These are phyloP conservation scores for Corylus avellana DNA, from an alignment of 306 rosid genomes.

Conservation along the genomic window DNA sequence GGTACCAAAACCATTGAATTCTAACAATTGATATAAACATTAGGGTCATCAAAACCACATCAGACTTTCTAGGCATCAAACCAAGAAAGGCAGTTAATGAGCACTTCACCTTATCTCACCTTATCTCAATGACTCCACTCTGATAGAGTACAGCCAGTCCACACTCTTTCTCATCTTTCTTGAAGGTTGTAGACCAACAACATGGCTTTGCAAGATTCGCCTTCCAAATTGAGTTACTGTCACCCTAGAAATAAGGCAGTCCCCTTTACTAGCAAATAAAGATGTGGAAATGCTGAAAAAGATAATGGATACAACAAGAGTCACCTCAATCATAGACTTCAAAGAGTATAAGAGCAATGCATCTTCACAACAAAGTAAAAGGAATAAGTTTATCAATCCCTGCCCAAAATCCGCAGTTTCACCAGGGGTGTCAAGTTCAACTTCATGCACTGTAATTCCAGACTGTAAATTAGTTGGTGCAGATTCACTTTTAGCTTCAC, in stretches of 20 bases:
- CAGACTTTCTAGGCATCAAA: not conserved
- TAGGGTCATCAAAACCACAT: slow-evolving; percentile 5
- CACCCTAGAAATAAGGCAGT: slow-evolving; percentile 50
- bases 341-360: slow-evolving; percentile 56
- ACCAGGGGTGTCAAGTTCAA: slow-evolving; percentile 34
- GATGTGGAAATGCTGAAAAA: slow-evolving; percentile 20
- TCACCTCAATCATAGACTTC: slow-evolving; percentile 67
- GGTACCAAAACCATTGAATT: slow-evolving; percentile 19
- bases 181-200: slow-evolving; percentile 71
- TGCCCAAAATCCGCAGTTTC: slow-evolving; percentile 36
- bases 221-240: slow-evolving; percentile 46
- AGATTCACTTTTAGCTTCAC: slow-evolving; percentile 35
- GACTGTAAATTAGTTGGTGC: slow-evolving; percentile 39
- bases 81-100: slow-evolving; percentile 16
- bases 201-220: slow-evolving; percentile 63
- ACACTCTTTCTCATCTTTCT: slow-evolving; percentile 62
- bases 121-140: slow-evolving; percentile 77
- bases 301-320: slow-evolving; percentile 24
- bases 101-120: slow-evolving; percentile 81
- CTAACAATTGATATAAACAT: slow-evolving; percentile 4
- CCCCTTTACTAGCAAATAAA: slow-evolving; percentile 34
- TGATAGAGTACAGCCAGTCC: slow-evolving; percentile 63
- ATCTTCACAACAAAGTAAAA: slow-evolving; percentile 72
- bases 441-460: slow-evolving; percentile 45
- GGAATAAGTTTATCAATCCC: slow-evolving; percentile 37